A percentile compares a stretch with the other conserved stretches of the same genome.
Evolutionary conservation across 139 green algal genomes (phyloP).

Genomic region (Coccomyxa sp.): DNA sequence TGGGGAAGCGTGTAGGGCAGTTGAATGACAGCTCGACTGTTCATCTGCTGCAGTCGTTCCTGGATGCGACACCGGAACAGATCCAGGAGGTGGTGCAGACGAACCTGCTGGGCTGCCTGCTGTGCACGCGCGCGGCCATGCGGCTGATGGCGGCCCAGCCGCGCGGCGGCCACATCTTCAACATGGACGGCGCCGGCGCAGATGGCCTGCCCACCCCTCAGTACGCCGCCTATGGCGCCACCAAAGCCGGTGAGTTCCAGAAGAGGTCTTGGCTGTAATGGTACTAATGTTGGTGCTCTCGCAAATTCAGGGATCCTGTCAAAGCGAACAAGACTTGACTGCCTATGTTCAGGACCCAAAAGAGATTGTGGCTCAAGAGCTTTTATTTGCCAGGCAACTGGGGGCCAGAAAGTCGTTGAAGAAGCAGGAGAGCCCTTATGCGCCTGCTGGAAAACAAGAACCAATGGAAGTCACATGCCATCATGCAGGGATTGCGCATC

Average conservation of each 20-base stretch:
- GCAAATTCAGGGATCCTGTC: no score
- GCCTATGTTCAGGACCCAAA: no score
- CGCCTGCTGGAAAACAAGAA: no score
- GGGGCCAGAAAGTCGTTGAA: no score
- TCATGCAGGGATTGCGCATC: slow-evolving; percentile 58
- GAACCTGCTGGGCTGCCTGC: slow-evolving; percentile 80
- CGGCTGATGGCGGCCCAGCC: slow-evolving; percentile 46
- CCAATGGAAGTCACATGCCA: no score
- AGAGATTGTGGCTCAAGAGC: no score
- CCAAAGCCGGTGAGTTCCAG: slow-evolving; percentile 57
- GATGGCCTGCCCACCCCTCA: slow-evolving; percentile 70
- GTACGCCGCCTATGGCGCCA: slow-evolving; percentile 80
- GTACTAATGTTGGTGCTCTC: neutral
- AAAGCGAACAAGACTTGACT: no score
- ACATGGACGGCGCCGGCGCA: slow-evolving; percentile 78
- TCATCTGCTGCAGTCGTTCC: slow-evolving; percentile 12
- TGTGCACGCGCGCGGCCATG: slow-evolving; percentile 55
- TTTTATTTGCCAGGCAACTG: no score
- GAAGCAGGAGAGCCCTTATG: no score
- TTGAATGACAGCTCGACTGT: no score
- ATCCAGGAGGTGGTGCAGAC: slow-evolving; percentile 43
- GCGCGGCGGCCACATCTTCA: slow-evolving; percentile 80
- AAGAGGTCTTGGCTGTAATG: neutral
- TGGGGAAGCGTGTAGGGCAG: no score
- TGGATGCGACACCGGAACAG: slow-evolving; percentile 20